Evolutionary conservation across 805 yeast genomes (phyloP).

Genomic region (Torulaspora quercuum): DNA sequence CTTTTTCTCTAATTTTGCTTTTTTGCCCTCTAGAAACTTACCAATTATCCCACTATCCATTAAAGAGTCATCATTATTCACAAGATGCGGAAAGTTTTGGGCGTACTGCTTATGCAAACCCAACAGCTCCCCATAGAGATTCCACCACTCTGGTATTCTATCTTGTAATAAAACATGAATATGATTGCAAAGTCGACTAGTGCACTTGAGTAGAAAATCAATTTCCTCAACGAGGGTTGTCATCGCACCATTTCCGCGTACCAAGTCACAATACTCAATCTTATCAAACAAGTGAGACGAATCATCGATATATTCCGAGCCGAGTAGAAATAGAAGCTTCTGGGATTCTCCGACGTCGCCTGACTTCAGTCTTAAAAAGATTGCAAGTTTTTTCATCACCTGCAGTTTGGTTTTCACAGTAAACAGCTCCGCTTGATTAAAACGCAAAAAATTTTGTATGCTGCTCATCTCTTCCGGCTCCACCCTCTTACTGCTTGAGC

Average conservation of each 20-base stretch:
- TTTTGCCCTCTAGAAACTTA: conserved; percentile 50
- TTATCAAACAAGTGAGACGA: background rate
- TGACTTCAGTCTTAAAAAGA: conserved; percentile 22
- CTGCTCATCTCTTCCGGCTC: conserved; percentile 31
- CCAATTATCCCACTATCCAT: conserved; percentile 26
- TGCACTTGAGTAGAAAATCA: conserved; percentile 22
- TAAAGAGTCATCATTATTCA: conserved; percentile 14
- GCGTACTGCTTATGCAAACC: conserved; percentile 36
- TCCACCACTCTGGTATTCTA: conserved; percentile 47
- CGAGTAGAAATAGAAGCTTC: conserved; percentile 5
- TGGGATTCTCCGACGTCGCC: conserved; percentile 21
- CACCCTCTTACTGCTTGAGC: conserved; percentile 11
- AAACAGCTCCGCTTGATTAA: conserved; percentile 24
- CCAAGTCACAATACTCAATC: background rate
- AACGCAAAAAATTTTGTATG: conserved; percentile 28
- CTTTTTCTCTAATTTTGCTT: conserved; percentile 45
- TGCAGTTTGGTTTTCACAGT: conserved; percentile 13
- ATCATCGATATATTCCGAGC: conserved; percentile 3
- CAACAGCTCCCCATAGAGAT: conserved; percentile 41
- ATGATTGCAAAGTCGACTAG: conserved; percentile 27
- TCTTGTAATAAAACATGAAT: conserved; percentile 35
- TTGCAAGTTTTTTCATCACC: conserved; percentile 22
- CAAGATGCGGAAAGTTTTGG: conserved; percentile 28
- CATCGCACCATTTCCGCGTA: conserved; percentile 11
- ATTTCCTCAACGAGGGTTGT: conserved; percentile 12